Conservation (phyloP, 2,329 filamentous ascomycete genomes). For the Paecilomyces variotii region DNA sequence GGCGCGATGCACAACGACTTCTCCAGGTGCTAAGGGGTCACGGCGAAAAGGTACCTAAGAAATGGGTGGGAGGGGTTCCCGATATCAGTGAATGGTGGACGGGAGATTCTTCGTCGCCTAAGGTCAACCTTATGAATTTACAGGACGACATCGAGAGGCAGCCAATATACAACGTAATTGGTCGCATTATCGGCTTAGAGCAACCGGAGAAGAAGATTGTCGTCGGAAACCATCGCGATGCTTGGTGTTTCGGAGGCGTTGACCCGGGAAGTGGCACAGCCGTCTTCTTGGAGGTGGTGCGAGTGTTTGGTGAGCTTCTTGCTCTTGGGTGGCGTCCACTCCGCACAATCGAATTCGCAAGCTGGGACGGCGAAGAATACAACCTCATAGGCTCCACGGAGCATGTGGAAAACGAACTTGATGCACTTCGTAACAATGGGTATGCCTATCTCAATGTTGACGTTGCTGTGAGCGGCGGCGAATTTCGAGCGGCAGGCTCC, state of each 20-base stretch:
- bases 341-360: constrained; percentile 93
- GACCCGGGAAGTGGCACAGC: constrained; percentile 85
- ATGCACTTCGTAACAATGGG: constrained; percentile 62
- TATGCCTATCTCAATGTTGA: constrained; percentile 91
- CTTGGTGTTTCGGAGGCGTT: constrained; percentile 80
- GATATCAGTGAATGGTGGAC: constrained; percentile 76
- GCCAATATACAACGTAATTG: constrained; percentile 87
- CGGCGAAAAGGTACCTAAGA: constrained; percentile 58
- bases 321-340: constrained; percentile 78
- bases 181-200: constrained; percentile 75
- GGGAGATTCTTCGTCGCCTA: constrained; percentile 64
- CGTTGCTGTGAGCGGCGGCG: constrained; percentile 64
- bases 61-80: constrained; percentile 71
- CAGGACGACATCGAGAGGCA: constrained; percentile 78
- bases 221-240: constrained; percentile 87
- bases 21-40: constrained; percentile 68
- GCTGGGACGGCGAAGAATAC: constrained; percentile 91
- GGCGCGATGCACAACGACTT: constrained; percentile 77
- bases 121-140: constrained; percentile 73
- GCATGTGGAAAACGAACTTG: constrained; percentile 78
- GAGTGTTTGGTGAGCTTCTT: constrained; percentile 72
- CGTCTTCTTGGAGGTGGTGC: constrained; percentile 79
- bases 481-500: constrained; percentile 71
- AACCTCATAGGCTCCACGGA: constrained; percentile 92
- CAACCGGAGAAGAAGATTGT: constrained; percentile 75